These are phyloP conservation scores for Geosiphon pyriformis DNA, from an alignment of 192 early-diverging fungal genomes.

Conservation along the genomic window DNA sequence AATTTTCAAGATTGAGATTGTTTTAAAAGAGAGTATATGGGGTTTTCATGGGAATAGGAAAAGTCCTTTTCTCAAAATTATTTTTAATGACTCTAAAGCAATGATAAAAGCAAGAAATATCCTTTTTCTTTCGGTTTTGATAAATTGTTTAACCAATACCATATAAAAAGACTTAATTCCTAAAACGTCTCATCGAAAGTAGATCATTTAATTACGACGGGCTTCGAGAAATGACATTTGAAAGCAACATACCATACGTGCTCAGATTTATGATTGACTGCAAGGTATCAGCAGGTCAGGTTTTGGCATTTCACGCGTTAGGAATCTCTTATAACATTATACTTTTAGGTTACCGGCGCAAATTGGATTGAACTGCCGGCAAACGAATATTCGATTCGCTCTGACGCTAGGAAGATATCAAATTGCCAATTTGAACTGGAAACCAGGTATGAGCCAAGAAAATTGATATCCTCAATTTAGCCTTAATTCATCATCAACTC, in stretches of 20 bases:
- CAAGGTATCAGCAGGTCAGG: conserved; percentile 41
- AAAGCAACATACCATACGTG: conserved; percentile 84
- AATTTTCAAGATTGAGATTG: conserved; percentile 63
- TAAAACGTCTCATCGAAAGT: conserved; percentile 22
- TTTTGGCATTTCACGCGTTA: background rate
- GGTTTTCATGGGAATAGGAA: conserved; percentile 82
- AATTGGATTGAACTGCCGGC: conserved; percentile 90
- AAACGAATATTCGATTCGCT: conserved; percentile 59
- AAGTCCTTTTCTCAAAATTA: conserved; percentile 75
- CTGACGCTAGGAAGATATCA: conserved; percentile 33
- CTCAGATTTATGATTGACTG: conserved; percentile 96
- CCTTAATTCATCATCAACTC: no score
- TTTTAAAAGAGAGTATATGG: conserved; percentile 75
- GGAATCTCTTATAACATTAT: background rate
- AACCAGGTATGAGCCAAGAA: conserved; percentile 39
- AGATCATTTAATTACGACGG: conserved; percentile 22
- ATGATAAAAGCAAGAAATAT: conserved; percentile 30
- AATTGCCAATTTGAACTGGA: conserved; percentile 82
- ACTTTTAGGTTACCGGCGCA: conserved; percentile 61
- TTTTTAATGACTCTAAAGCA: conserved; percentile 52
- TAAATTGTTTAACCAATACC: background rate
- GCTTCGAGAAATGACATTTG: conserved; percentile 55
- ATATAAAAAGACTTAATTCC: background rate
- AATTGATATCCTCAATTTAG: background rate
- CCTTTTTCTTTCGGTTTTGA: conserved; percentile 10